Evolutionary conservation across 192 early-diverging fungal genomes (phyloP), one percentile per base, ranked within the genome.

Genomic region (Gigaspora rosea): DNA sequence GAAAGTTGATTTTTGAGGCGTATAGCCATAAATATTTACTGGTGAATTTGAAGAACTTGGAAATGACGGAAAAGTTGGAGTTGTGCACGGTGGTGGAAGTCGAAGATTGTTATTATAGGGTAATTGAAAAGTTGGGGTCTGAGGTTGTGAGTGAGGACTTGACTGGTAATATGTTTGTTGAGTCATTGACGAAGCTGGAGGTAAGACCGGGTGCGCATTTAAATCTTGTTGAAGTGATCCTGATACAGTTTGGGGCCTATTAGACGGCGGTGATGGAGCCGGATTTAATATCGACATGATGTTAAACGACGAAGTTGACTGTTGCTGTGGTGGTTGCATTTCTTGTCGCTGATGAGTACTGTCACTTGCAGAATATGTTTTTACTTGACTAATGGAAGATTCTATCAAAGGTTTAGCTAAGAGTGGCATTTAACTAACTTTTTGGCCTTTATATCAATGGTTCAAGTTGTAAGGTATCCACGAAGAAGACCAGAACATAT

Each of bases 211-310:
- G n/a, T 51, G 67, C 13, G 67, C 47, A 7, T 22, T 33, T 9
- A 41, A 27, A 47, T 70, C 67, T 70, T 70, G 65, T 13, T 46
- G 67, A 20, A 47, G 22, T 50, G 67, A n/a, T 27, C 36, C 35
- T 50, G 35, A 20, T 70, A 49, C 20, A 4, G 47, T 70, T 41
- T 20, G 22, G 27, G 33, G 2, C 9, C 22, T 47, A 15, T 18
- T 1, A 48, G 15, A n/a, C 36, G 57, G 36, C 36, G 73, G 73
- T 32, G 73, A 74, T 48, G 73, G 73, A 9, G 32, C 73, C 7
- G 73, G 73, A 49, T 74, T 74, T 59, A 74, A 74, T 36, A 74
- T 62, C 22, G 73, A 74, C 22, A 56, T 36, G 22, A 74, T 74
- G 73, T 74, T 74, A 41, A 74, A 74, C 20, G 73, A 61, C 6